Conservation (phyloP, 2,329 filamentous ascomycete genomes). For the Ophiocordyceps robertsii region DNA sequence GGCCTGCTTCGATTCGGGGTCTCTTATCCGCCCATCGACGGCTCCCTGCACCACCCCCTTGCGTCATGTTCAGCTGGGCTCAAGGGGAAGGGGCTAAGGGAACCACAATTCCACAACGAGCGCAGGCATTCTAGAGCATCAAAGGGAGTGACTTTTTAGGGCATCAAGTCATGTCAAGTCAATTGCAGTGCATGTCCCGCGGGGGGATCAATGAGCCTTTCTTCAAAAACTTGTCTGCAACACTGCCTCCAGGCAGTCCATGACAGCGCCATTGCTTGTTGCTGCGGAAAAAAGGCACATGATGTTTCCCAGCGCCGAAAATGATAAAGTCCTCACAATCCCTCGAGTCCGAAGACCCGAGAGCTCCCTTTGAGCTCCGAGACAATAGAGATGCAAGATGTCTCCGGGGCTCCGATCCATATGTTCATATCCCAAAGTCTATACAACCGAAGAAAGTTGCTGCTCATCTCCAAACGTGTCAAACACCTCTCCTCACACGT, state of each 20-base stretch:
- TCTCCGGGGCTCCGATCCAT: constrained; percentile 16
- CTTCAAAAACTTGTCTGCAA: not conserved
- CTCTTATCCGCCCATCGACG: too few species aligned
- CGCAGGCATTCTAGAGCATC: too few species aligned
- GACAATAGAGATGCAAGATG: constrained; percentile 1
- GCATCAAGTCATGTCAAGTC: too few species aligned
- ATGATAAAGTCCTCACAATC: constrained; percentile 13
- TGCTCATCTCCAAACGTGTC: constrained; percentile 2
- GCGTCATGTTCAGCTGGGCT: too few species aligned
- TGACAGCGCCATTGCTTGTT: constrained; percentile 8
- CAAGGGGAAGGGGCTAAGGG: too few species aligned
- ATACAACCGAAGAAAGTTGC: constrained; percentile 19
- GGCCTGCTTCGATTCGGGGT: too few species aligned
- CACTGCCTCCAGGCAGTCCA: constrained; percentile 8
- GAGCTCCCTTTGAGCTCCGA: constrained; percentile 5
- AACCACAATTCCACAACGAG: too few species aligned
- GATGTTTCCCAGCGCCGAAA: constrained; percentile 15
- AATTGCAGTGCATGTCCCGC: too few species aligned
- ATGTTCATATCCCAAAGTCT: constrained; percentile 22
- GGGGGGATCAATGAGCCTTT: too few species aligned
- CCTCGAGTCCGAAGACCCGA: constrained; percentile 5
- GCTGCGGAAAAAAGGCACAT: constrained; percentile 13
- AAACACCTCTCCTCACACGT: constrained; percentile 1
- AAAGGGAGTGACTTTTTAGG: too few species aligned
- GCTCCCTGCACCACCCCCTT: too few species aligned